Base-by-base conservation (phyloP, 129 eudicot genomes). In the Gnaphalium uliginosum region DNA sequence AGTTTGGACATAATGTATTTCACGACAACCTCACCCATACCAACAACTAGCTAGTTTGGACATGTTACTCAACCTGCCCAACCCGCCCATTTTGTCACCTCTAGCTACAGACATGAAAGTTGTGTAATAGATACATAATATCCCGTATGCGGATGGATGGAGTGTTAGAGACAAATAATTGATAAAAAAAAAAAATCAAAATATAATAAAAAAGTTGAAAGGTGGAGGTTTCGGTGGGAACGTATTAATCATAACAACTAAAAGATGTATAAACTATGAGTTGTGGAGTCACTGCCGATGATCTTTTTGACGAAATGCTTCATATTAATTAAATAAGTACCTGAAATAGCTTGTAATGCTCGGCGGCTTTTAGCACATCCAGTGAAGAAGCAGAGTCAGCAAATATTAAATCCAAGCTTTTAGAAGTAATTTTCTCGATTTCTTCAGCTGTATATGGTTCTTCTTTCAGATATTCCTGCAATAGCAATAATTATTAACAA, bases 301-400 rank as follows among this genome's bases (percentile, higher is more conserved):
- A 75, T 30, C 59, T 63, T 75, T 63, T 18, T 48, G 33, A 64
- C 50, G 22, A 35, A 23, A 69, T 60, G 70, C 53, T 27, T 60
- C 53, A 60, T 15, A 53, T 33, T 17, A 76, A 2, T 19, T 59
- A 29, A 66, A 72, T 22, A 73, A 23, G 50, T 75, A 85, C 88
- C 87, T 89, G 89, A 65, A 81, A 82, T 48, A 87, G 73, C 71
- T 89, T 87, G 75, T 75, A 87, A 60, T 87, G 84, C 66, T 83
- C 87, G 81, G 97, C 97, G 68, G 88, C 97, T 75, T 84, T 83
- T 46, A 92, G 72, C 58, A 92, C 97, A 65, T 92, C 91, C 75
- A 92, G 66, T 19, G 97, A 89, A 70, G 91, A 85, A 32, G 89
- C 84, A 21, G 96, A 92, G 74, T 80, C 66, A 29, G 87, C 87